phyloP scores from a whole-genome alignment of 805 yeast species.

The Metschnikowia santaceciliae region DNA sequence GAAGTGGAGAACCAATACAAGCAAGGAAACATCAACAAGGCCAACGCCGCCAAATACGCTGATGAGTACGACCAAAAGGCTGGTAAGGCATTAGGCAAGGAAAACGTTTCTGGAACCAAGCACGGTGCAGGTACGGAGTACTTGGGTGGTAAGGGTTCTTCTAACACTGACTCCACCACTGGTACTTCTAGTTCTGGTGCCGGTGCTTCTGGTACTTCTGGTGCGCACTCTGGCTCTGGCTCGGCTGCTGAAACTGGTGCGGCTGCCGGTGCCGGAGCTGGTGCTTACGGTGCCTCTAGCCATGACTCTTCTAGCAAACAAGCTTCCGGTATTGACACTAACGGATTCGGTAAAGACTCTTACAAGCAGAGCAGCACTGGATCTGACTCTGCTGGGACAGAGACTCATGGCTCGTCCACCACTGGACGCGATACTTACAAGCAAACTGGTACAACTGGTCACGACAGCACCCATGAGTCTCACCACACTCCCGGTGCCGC shows the following conservation, averaged over 20 bases:
- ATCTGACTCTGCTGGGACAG: conserved; percentile 12
- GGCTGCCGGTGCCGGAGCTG: not conserved
- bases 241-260: not conserved
- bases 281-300: not conserved
- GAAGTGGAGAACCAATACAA: conserved; percentile 27
- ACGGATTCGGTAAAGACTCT: conserved; percentile 17
- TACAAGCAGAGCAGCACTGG: conserved; percentile 11
- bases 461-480: not conserved
- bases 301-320: not conserved
- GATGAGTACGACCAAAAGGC: conserved; percentile 26
- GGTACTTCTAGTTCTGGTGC: conserved; percentile 2
- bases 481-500: conserved; percentile 9
- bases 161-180: not conserved
- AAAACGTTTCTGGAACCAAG: conserved; percentile 19
- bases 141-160: conserved; percentile 14
- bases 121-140: conserved; percentile 27
- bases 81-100: conserved; percentile 13
- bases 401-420: conserved; percentile 2
- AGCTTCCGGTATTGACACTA: conserved; percentile 9
- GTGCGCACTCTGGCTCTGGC: conserved; percentile 5
- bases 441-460: not conserved
- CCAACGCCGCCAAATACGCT: conserved; percentile 27
- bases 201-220: conserved; percentile 2
- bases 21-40: conserved; percentile 28
- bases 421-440: conserved; percentile 6